These are phyloP conservation scores for Epichloe gansuensis DNA, from an alignment of 2,329 filamentous ascomycete species.

Conservation along the genomic window DNA sequence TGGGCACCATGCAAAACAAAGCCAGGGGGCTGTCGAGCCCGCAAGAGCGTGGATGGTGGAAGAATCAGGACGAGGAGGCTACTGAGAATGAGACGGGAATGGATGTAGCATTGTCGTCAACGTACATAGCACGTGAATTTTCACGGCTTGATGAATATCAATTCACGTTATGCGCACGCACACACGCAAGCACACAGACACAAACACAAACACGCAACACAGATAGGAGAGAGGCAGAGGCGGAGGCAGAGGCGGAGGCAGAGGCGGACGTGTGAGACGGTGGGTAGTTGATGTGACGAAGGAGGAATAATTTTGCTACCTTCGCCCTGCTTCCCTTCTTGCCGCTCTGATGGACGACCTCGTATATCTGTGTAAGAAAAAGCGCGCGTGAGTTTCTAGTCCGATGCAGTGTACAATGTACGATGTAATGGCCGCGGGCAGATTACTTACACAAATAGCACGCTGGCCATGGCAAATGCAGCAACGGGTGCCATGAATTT, in stretches of 20 bases:
- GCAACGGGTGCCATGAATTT: slow-evolving; percentile 37
- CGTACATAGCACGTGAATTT: slow-evolving; percentile 7
- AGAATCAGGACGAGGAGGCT: neutral
- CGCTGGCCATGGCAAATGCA: slow-evolving; percentile 41
- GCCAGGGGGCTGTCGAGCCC: neutral
- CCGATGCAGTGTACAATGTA: neutral
- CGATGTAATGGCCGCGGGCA: neutral
- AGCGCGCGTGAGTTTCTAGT: neutral
- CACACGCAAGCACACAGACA: too few relatives aligned
- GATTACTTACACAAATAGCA: slow-evolving; percentile 33
- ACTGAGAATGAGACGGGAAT: neutral
- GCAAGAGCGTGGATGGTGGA: neutral
- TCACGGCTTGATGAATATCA: neutral
- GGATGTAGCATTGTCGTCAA: slow-evolving; percentile 8
- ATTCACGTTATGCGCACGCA: neutral
- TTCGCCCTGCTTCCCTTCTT: slow-evolving; percentile 19
- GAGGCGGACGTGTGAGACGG: neutral
- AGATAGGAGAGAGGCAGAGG: too few relatives aligned
- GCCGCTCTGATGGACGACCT: slow-evolving; percentile 29
- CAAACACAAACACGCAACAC: too few relatives aligned
- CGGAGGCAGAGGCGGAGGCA: too few relatives aligned
- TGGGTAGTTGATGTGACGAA: neutral
- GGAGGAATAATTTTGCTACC: neutral
- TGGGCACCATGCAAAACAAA: neutral
- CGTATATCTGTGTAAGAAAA: slow-evolving; percentile 21